Evolutionary conservation across 306 rosid genomes (phyloP).

Genomic region (Cicer cuneatum): DNA sequence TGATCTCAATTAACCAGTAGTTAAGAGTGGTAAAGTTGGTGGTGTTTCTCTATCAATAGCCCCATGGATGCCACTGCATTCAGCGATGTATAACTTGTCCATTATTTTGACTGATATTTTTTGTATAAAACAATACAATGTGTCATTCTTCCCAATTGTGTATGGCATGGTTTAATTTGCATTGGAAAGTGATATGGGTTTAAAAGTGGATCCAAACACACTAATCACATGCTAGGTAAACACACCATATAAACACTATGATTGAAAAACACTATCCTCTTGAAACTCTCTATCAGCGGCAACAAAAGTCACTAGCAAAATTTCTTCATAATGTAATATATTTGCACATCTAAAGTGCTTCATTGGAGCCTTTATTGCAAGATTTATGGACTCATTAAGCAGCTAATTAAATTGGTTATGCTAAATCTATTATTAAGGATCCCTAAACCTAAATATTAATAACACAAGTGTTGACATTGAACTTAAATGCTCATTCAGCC

Average conservation of each 20-base stretch:
- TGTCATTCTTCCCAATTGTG: slow-evolving; percentile 39
- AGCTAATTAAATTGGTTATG: too few species aligned
- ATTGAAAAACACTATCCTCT: slow-evolving; percentile 38
- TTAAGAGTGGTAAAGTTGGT: slow-evolving; percentile 42
- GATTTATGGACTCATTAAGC: too few species aligned
- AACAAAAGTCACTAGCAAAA: slow-evolving; percentile 74
- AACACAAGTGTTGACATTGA: too few species aligned
- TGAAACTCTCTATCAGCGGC: slow-evolving; percentile 41
- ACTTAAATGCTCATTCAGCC: too few species aligned
- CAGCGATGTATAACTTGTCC: slow-evolving; percentile 48
- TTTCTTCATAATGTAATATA: slow-evolving; percentile 49
- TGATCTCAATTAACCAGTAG: slow-evolving; percentile 20
- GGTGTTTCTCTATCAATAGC: slow-evolving; percentile 51
- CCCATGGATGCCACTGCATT: slow-evolving; percentile 50
- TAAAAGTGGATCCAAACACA: too few species aligned
- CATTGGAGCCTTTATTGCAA: not conserved
- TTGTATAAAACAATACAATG: slow-evolving; percentile 41
- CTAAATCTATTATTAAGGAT: too few species aligned
- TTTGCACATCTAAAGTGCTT: slow-evolving; percentile 5
- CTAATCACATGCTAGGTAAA: slow-evolving; percentile 29
- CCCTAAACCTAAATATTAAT: too few species aligned
- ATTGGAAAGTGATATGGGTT: too few species aligned
- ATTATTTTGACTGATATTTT: slow-evolving; percentile 26
- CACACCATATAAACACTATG: slow-evolving; percentile 19
- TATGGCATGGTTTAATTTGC: not conserved